phyloP scores from a whole-genome alignment of 164 flowering plant genomes.

The Amborella trichopoda region DNA sequence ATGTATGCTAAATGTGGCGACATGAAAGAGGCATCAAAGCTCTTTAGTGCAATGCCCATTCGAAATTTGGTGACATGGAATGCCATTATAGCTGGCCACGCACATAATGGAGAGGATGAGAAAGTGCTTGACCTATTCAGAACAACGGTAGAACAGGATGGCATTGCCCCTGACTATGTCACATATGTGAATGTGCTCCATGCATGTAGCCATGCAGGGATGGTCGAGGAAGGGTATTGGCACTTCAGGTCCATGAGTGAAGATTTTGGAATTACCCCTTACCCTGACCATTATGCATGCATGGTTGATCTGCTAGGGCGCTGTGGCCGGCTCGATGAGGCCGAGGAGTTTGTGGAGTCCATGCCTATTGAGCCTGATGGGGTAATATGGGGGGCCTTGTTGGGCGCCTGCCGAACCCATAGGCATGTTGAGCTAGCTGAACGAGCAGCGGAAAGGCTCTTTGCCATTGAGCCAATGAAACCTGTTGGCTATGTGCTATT shows the following conservation, averaged over 20 bases:
- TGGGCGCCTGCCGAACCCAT: constrained; percentile 69
- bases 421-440: constrained; percentile 62
- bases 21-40: constrained; percentile 33
- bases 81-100: constrained; percentile 74
- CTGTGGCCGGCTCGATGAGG: constrained; percentile 60
- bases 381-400: constrained; percentile 81
- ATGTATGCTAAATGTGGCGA: constrained; percentile 78
- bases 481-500: constrained; percentile 41
- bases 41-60: constrained; percentile 38
- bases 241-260: constrained; percentile 48
- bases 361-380: constrained; percentile 69
- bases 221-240: constrained; percentile 39
- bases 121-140: constrained; percentile 56
- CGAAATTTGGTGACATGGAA: constrained; percentile 59
- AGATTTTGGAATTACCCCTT: constrained; percentile 35
- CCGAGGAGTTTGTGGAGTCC: constrained; percentile 40
- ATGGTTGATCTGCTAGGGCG: constrained; percentile 79
- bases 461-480: constrained; percentile 55
- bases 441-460: constrained; percentile 44
- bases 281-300: constrained; percentile 81
- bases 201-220: constrained; percentile 68
- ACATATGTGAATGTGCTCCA: constrained; percentile 61
- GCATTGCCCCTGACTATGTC: constrained; percentile 40
- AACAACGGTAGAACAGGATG: constrained; percentile 30
- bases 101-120: constrained; percentile 55